Evolutionary conservation across 371 early-diverging fungal species (phyloP).

Genomic region (Mortierella sp.): DNA sequence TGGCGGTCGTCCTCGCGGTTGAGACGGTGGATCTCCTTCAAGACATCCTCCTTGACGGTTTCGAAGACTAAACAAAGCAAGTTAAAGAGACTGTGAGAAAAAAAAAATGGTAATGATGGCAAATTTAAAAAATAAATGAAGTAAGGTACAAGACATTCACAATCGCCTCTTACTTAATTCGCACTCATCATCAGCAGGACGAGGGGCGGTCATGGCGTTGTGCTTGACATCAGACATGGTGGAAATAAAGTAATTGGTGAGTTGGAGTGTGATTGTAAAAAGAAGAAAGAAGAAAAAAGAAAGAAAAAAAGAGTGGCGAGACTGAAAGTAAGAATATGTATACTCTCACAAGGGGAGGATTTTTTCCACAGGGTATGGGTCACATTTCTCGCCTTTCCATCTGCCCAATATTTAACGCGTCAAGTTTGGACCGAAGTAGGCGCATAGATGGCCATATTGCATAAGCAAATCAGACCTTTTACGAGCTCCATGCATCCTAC

Average conservation of each 20-base stretch:
- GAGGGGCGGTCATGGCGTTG: slow-evolving; percentile 63
- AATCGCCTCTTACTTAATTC: slow-evolving; percentile 48
- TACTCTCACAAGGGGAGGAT: neutral
- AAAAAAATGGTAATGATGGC: neutral
- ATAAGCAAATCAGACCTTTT: neutral
- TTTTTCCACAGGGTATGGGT: neutral
- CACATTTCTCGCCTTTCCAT: slow-evolving; percentile 5
- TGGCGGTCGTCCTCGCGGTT: slow-evolving; percentile 63
- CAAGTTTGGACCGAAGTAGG: slow-evolving; percentile 1
- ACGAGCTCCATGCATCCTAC: neutral
- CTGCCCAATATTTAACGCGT: neutral
- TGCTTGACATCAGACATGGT: slow-evolving; percentile 65
- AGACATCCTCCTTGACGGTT: slow-evolving; percentile 57
- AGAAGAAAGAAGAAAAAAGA: slow-evolving; percentile 1
- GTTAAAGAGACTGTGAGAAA: neutral
- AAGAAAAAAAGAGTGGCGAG: slow-evolving; percentile 8
- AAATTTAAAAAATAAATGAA: neutral
- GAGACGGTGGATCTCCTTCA: slow-evolving; percentile 57
- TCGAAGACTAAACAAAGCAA: slow-evolving; percentile 55
- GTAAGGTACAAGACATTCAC: too few relatives aligned
- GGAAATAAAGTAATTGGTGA: neutral
- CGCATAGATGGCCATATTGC: neutral
- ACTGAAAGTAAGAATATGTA: neutral
- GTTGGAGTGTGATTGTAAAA: neutral
- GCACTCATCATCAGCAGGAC: slow-evolving; percentile 61